Evolutionary conservation across 495 filamentous ascomycete genomes (phyloP), one percentile per base, ranked within the genome.

Genomic region (Tricharina praecox): DNA sequence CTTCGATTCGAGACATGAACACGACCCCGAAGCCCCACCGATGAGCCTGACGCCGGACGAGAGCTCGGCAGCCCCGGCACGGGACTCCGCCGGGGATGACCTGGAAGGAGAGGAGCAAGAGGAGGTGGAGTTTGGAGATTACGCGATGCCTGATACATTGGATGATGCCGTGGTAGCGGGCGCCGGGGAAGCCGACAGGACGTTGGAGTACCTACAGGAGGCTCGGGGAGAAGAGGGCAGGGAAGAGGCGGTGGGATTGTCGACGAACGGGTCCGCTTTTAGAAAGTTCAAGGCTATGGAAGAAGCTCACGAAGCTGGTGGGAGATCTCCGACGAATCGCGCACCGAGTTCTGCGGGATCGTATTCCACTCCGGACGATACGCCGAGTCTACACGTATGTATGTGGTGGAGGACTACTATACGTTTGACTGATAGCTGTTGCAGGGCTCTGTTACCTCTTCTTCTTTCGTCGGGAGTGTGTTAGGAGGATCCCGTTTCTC

Each of bases 361-460:
- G n/a, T 52, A 55, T 26, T 59, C 55, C 11, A 59, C 75, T 11
- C 84, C 86, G 13, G 88, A 95, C 56, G 87, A 94, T 64, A 79
- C 83, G 2, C 86, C 85, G 13, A 95, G 90, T 11, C 59, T 92
- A 42, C 84, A 85, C 66, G 86, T 93, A 67, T 54, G 70, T 64
- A 44, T 53, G 30, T 9, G 25, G 11, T 26, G 23, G 1, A 5
- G 3, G 21, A 16, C 40, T 48, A 34, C 39, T 21, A 19, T 40
- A 9, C 11, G 25, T 19, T 23, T 33, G 26, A 13, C 33, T 39
- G 15, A 19, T 41, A 34, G 21, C 33, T 26, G 26, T 51, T 39
- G 10, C 55, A 94, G 83, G 92, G 79, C 30, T 96, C 90, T 30
- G 54, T 82, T 42, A 62, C 76, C 23, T 95, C 88, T 39, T 88